Conservation (phyloP, 2,329 filamentous ascomycete genomes). For the Trichothecium sympodiale region DNA sequence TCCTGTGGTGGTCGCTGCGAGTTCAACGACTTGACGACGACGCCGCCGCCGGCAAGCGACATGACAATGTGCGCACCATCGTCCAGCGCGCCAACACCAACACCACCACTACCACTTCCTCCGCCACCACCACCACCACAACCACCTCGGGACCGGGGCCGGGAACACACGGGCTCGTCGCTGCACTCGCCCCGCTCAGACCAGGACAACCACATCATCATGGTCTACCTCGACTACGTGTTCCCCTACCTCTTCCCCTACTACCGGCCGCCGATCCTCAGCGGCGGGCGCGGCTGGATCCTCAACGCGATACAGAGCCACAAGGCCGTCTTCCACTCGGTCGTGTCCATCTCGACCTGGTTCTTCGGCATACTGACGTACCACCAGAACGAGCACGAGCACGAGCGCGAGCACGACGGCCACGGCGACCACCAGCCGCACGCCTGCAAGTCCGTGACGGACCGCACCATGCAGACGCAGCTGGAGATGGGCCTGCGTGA, state of each 20-base stretch:
- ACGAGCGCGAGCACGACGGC: neutral
- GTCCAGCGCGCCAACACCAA: neutral
- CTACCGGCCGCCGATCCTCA: slow-evolving; percentile 43
- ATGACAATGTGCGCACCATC: slow-evolving; percentile 10
- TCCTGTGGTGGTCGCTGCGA: no score
- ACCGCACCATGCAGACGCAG: slow-evolving; percentile 28
- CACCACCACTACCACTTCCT: neutral
- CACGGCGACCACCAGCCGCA: neutral
- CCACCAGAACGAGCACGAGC: slow-evolving; percentile 10
- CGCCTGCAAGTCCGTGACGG: slow-evolving; percentile 10
- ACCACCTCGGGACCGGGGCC: slow-evolving; percentile 12
- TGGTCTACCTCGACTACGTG: slow-evolving; percentile 51
- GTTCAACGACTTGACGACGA: slow-evolving; percentile 13
- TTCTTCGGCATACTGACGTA: slow-evolving; percentile 36
- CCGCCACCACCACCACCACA: no score
- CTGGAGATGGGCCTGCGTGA: slow-evolving; percentile 32
- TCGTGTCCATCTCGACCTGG: slow-evolving; percentile 44
- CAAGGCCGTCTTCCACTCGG: slow-evolving; percentile 45
- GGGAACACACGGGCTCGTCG: no score
- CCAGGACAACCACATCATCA: slow-evolving; percentile 31
- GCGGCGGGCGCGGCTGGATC: slow-evolving; percentile 51
- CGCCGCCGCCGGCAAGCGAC: slow-evolving; percentile 18
- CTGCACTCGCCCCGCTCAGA: slow-evolving; percentile 12
- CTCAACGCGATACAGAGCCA: slow-evolving; percentile 45
- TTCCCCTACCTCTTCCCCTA: slow-evolving; percentile 54